phyloP scores from a whole-genome alignment of 2,329 filamentous ascomycete species.

The Neonectria punicea region DNA sequence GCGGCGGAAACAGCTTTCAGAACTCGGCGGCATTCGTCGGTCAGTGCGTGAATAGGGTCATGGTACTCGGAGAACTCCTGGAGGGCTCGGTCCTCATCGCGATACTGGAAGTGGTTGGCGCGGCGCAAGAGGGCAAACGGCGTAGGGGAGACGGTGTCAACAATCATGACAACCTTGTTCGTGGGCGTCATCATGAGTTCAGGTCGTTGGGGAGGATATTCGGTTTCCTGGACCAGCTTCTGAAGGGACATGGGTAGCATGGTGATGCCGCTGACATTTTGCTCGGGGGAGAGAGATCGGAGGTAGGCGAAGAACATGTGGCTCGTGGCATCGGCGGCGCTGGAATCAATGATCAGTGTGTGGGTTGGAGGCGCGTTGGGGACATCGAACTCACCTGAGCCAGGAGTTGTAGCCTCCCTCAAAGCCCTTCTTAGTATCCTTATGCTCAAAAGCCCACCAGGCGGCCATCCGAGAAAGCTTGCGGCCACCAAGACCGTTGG shows the following conservation, averaged over 20 bases:
- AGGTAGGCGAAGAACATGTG: conserved; percentile 99
- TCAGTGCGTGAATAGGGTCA: conserved; percentile 87
- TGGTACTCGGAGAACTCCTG: conserved; percentile 89
- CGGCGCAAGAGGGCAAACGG: conserved; percentile 91
- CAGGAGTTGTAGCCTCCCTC: conserved; percentile 93
- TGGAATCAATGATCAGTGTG: conserved; percentile 50
- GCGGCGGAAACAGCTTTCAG: conserved; percentile 87
- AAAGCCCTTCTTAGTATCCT: conserved; percentile 88
- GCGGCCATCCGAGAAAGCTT: conserved; percentile 95
- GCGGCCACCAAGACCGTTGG: conserved; percentile 89
- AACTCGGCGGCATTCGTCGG: conserved; percentile 93
- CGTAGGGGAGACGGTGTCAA: conserved; percentile 92
- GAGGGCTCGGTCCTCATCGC: conserved; percentile 86
- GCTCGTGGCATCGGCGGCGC: conserved; percentile 93
- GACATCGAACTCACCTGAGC: conserved; percentile 69
- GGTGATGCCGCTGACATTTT: conserved; percentile 81
- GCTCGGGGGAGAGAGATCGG: conserved; percentile 86
- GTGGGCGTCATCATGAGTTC: conserved; percentile 81
- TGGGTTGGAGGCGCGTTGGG: conserved; percentile 7
- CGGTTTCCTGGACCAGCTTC: conserved; percentile 88
- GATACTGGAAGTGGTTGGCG: conserved; percentile 94
- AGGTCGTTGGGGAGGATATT: conserved; percentile 88
- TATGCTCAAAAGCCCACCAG: conserved; percentile 98
- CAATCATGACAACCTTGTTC: conserved; percentile 95
- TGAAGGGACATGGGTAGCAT: conserved; percentile 90